These are phyloP conservation scores for Nyctanthes arbortristis DNA, from an alignment of 257 asterid species.

Conservation along the genomic window DNA sequence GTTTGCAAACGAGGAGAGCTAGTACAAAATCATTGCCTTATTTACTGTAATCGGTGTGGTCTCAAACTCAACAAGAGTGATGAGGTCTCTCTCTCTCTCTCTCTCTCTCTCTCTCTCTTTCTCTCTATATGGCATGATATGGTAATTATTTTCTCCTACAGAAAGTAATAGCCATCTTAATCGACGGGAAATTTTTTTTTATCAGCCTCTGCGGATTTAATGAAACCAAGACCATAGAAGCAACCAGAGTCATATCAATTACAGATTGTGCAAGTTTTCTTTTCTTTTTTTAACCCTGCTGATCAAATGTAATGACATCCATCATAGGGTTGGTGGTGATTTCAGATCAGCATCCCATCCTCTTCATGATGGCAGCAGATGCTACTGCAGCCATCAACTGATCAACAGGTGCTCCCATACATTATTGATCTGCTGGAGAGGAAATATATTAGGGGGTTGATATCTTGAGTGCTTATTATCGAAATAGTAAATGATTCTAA, in stretches of 20 bases:
- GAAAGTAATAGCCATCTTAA: constrained; percentile 19
- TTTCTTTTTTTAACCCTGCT: not conserved
- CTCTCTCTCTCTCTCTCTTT: no score
- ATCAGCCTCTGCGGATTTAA: not conserved
- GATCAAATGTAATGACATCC: constrained; percentile 5
- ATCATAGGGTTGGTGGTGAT: not conserved
- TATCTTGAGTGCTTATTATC: not conserved
- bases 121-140: not conserved
- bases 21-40: constrained; percentile 50
- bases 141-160: not conserved
- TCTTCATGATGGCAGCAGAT: not conserved
- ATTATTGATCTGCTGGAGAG: not conserved
- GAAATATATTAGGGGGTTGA: not conserved
- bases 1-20: constrained; percentile 82
- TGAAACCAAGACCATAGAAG: not conserved
- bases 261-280: not conserved
- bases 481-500: not conserved
- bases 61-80: constrained; percentile 61
- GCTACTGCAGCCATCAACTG: not conserved
- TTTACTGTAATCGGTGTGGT: constrained; percentile 65
- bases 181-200: not conserved
- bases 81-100: constrained; percentile 54
- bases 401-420: not conserved
- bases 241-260: not conserved
- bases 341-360: not conserved